Evolutionary conservation across 2,329 filamentous ascomycete genomes (phyloP).

Genomic region (Stemphylium vesicarium): DNA sequence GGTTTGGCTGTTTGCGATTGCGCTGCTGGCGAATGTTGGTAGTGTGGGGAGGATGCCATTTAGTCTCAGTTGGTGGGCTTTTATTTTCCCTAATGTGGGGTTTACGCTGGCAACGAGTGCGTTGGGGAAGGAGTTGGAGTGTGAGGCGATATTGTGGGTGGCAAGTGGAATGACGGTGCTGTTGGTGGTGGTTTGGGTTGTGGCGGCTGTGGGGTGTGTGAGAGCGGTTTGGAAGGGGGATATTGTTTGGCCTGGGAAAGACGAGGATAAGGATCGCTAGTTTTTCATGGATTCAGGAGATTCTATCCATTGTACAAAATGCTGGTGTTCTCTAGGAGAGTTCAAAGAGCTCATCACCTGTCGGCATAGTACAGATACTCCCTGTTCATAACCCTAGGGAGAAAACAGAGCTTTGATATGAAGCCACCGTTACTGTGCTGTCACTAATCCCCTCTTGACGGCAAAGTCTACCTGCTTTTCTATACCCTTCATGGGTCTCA

Average conservation of each 20-base stretch:
- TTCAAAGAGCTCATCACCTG: too few species aligned
- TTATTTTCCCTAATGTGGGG: slow-evolving; percentile 53
- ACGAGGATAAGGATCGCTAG: slow-evolving; percentile 36
- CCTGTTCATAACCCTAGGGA: too few species aligned
- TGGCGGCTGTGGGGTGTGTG: slow-evolving; percentile 56
- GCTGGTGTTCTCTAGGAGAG: too few species aligned
- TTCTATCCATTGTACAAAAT: too few species aligned
- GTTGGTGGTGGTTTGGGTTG: slow-evolving; percentile 59
- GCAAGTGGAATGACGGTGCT: slow-evolving; percentile 57
- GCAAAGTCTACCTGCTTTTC: too few species aligned
- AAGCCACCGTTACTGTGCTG: too few species aligned
- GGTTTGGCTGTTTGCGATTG: slow-evolving; percentile 59
- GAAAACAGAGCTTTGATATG: too few species aligned
- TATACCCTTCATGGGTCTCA: too few species aligned
- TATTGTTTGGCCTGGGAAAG: slow-evolving; percentile 60
- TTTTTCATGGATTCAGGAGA: not conserved
- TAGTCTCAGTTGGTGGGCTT: slow-evolving; percentile 65
- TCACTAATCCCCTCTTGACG: too few species aligned
- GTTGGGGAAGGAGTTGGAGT: slow-evolving; percentile 42
- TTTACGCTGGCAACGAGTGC: slow-evolving; percentile 47
- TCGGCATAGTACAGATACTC: too few species aligned
- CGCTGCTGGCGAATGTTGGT: slow-evolving; percentile 35
- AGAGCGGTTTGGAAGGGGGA: slow-evolving; percentile 57
- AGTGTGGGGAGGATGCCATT: slow-evolving; percentile 52
- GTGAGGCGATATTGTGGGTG: slow-evolving; percentile 45